phyloP scores from a whole-genome alignment of 495 filamentous ascomycete species.

The Penicillium steckii region DNA sequence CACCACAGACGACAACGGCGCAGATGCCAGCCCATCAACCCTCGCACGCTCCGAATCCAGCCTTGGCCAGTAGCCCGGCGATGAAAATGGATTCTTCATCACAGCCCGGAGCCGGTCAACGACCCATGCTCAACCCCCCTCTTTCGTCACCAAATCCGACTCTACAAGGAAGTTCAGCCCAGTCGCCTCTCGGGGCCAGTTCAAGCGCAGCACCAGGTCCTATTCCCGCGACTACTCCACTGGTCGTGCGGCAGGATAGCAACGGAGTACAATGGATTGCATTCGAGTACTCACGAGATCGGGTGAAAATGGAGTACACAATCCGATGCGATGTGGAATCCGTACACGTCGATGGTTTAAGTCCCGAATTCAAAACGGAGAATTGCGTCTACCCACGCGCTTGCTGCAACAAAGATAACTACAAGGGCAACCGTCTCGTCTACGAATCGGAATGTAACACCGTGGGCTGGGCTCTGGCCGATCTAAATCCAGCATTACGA shows the following conservation, averaged over 20 bases:
- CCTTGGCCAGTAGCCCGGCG: conserved; percentile 36
- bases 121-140: conserved; percentile 41
- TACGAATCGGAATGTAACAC: conserved; percentile 99
- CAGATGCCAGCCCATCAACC: conserved; percentile 55
- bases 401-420: conserved; percentile 93
- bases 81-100: conserved; percentile 46
- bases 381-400: conserved; percentile 98
- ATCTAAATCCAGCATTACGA: conserved; percentile 84
- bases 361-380: conserved; percentile 88
- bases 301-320: conserved; percentile 99
- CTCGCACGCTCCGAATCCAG: conserved; percentile 38
- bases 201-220: conserved; percentile 96
- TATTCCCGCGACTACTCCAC: conserved; percentile 94
- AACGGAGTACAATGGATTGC: conserved; percentile 99
- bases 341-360: conserved; percentile 82
- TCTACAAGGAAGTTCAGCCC: conserved; percentile 52
- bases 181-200: conserved; percentile 51
- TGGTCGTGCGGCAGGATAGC: conserved; percentile 92
- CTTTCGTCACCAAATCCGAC: conserved; percentile 49
- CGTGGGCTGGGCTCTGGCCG: conserved; percentile 93
- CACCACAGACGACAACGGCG: conserved; percentile 61
- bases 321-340: conserved; percentile 98
- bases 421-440: conserved; percentile 87
- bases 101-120: conserved; percentile 39
- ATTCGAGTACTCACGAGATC: conserved; percentile 95